Base-by-base conservation (phyloP, 768 basidiomycete species). In the Pleurotus sapidus region DNA sequence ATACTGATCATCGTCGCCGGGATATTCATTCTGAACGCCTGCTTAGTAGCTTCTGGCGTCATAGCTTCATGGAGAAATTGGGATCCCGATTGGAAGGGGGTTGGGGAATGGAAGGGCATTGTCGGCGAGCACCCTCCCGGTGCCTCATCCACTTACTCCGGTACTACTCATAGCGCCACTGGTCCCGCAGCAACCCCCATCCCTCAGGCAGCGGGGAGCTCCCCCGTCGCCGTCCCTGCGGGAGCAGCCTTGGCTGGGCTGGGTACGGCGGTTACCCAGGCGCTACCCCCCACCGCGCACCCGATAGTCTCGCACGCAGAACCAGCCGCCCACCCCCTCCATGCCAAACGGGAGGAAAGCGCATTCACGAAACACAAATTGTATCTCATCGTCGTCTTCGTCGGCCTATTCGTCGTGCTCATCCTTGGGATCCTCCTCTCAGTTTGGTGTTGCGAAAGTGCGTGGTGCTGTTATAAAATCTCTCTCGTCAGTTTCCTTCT, bases 401-500 rank as follows among this genome's bases (percentile, higher is more conserved):
- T 88, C 8, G 87, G 87, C 3, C 68, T 88, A 2, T 61, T 83
- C 39, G 67, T 88, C 0, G 81, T 86, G 1, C 37, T 87, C 8
- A 64, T 85, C 7, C 73, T 81, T 1, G 85, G 60, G 0, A 67
- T 88, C 50, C 82, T 83, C 75, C 76, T 87, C 15, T 82, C 81
- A 57, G 82, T 77, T n/a, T 88, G 87, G 80, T 88, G 86, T 61
- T 88, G 87, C 69, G 71, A 68, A 73, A 81, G 86, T 77, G 61
- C 43, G 68, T 58, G 65, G 61, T 47, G 59, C 56, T 23, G 20
- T 37, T 34, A 7, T 30, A 42, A 8, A n/a, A 43, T 27, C 23
- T 47, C 37, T 27, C 18, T 46, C 18, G 40, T 42, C 39, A 30
- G 42, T 20, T 11, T 57, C 51, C 47, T 55, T 51, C 30, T 34